Base-by-base conservation (phyloP, 2,329 filamentous ascomycete species). In the Cryphonectria japonica region DNA sequence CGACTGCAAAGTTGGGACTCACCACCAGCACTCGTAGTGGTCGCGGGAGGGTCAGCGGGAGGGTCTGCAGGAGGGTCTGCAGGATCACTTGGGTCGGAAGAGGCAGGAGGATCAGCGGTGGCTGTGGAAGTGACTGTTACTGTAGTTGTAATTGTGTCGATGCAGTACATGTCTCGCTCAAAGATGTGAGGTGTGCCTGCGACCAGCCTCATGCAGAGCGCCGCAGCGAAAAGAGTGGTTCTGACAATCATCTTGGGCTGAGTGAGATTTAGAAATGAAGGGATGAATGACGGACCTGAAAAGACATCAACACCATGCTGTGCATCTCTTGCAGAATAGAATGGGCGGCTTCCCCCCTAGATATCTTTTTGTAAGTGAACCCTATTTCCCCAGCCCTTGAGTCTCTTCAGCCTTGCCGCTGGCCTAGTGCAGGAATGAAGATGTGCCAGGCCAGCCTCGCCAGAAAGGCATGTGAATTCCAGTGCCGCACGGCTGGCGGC, bases 371-470 rank as follows among this genome's bases (percentile, higher is more conserved):
- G 46, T 41, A 63, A 46, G 29, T 59, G 26, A 19, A 46, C 52
- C 26, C 68, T 57, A 39, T 52, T n/a, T 63, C 6, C n/a, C 52
- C 69, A 63, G 43, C 64, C 69, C 71, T 66, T 67, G 50, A 46
- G n/a, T 64, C 26, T 34, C 32, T 46, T 69, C 69, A 71, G 63
- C 59, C 69, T 66, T 64, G 59, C 69, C 32, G 60, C 34, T 69
- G 69, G 57, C 62, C 50, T 54, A 67, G 32, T 54, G 29, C 52
- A 71, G 66, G 69, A 72, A 71, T 69, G 66, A 41, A 19, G 11
- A 50, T 34, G 11, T 57, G 29, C 26, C 69, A 32, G 66, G 61
- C 54, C 64, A 67, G 62, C 71, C 71, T 72, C 69, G 71, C 69
- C 57, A 32, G n/a, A 57, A 57, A 67, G 41, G 43, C 52, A 32